phyloP scores from a whole-genome alignment of 495 filamentous ascomycete genomes.

The Corynascus novoguineensis region DNA sequence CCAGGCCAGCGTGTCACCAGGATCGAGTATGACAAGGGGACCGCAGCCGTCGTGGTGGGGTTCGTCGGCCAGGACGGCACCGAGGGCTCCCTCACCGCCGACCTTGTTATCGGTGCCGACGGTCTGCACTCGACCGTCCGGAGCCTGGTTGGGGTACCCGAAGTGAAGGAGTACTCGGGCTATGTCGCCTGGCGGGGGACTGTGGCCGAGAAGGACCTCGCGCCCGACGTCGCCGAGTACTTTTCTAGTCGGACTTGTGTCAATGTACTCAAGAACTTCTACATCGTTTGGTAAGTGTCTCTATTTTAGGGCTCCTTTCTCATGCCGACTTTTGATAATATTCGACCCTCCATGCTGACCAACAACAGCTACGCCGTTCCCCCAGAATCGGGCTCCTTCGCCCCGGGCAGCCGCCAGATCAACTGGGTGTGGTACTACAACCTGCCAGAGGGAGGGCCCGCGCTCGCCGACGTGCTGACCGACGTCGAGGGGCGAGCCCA shows the following conservation, averaged over 20 bases:
- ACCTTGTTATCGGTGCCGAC: constrained; percentile 49
- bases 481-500: constrained; percentile 38
- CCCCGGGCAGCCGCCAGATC: constrained; percentile 35
- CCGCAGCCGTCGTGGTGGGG: constrained; percentile 26
- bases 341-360: neutral
- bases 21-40: constrained; percentile 29
- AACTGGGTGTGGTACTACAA: constrained; percentile 53
- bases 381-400: constrained; percentile 36
- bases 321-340: neutral
- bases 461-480: constrained; percentile 41
- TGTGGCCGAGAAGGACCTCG: constrained; percentile 34
- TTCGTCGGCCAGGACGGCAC: constrained; percentile 20
- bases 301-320: neutral
- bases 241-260: constrained; percentile 22
- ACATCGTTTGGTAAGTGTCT: constrained; percentile 19
- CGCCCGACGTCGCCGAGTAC: constrained; percentile 25
- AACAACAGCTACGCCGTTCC: constrained; percentile 43
- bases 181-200: constrained; percentile 50
- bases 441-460: constrained; percentile 20
- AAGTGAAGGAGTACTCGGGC: constrained; percentile 43
- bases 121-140: constrained; percentile 47
- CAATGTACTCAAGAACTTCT: constrained; percentile 8
- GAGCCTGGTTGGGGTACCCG: constrained; percentile 32
- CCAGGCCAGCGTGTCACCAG: constrained; percentile 37
- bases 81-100: constrained; percentile 25